phyloP scores from a whole-genome alignment of 441 rosid genomes.

The Rhodomyrtus psidioides region DNA sequence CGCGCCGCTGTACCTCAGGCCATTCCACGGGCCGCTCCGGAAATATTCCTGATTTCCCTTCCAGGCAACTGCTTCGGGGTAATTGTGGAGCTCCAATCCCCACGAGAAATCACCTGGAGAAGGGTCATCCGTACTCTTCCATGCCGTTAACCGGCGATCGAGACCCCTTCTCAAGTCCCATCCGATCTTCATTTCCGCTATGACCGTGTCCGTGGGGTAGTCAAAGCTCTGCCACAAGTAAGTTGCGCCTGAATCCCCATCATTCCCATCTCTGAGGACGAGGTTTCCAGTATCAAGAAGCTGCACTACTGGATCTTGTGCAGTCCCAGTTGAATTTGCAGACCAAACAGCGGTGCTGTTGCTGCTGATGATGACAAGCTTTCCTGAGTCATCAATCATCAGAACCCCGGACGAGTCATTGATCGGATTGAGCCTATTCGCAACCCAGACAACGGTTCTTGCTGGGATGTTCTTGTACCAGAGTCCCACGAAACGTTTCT shows the following conservation, averaged over 20 bases:
- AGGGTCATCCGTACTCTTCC: constrained; percentile 30
- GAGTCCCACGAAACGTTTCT: constrained; percentile 18
- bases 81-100: constrained; percentile 8
- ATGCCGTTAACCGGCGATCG: constrained; percentile 15
- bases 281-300: constrained; percentile 24
- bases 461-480: constrained; percentile 19
- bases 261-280: constrained; percentile 10
- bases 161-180: constrained; percentile 20
- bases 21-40: constrained; percentile 29
- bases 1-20: constrained; percentile 19
- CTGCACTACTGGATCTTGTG: constrained; percentile 2
- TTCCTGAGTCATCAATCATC: background rate
- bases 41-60: constrained; percentile 19
- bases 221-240: constrained; percentile 41
- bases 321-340: constrained; percentile 1
- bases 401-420: constrained; percentile 12
- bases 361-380: constrained; percentile 8
- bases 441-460: constrained; percentile 22
- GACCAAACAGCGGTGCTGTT: constrained; percentile 19
- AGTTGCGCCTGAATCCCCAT: background rate
- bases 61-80: constrained; percentile 21
- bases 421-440: constrained; percentile 16
- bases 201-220: constrained; percentile 32
- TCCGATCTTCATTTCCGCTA: constrained; percentile 30
- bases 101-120: constrained; percentile 25